Evolutionary conservation across 2,329 filamentous ascomycete species (phyloP), one percentile per base, ranked within the genome.

Genomic region (Curvularia sp.): DNA sequence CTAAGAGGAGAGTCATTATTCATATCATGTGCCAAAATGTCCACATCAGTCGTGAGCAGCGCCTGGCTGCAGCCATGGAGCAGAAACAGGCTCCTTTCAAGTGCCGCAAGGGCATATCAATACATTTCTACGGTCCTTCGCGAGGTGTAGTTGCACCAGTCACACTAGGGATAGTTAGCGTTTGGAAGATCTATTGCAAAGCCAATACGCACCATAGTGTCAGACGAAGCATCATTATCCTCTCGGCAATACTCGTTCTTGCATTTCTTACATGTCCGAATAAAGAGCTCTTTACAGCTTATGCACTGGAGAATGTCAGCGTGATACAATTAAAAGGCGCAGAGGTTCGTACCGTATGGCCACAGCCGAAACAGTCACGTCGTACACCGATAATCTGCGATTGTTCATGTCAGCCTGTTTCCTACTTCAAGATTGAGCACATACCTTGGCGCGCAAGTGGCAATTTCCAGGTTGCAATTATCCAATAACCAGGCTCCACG

Each of bases 351-450:
- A 92, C 90, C 59, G 91, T 94, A 61, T 85, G 86, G 50, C 92
- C 92, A 75, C 93, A 97, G 76, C 93, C 92, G 84, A 91, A 95
- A 80, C 93, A 97, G 70, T 92, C 86, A 69, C 85, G 81, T 64
- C 82, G 82, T n/a, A 89, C 85, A 30, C 85, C 86, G 38, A 79
- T 75, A 34, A 74, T 63, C 76, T 79, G 67, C 49, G 56, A 61
- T 49, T 38, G 45, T 52, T 59, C 50, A 61, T 60, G 71, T 75
- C 63, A 77, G 72, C 70, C 57, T 70, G 38, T 67, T 68, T 67
- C 68, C 68, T 61, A 15, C 9, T 32, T n/a, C 59, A 21, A 48
- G 39, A 34, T 46, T 38, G 61, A 70, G 63, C 64, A 76, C 74
- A 75, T 77, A 78, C 75, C 74, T 77, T 70, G 74, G 70, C 75